These are phyloP conservation scores for Ceratobasidium sp. DNA, from an alignment of 1,284 basidiomycete genomes.

Conservation along the genomic window DNA sequence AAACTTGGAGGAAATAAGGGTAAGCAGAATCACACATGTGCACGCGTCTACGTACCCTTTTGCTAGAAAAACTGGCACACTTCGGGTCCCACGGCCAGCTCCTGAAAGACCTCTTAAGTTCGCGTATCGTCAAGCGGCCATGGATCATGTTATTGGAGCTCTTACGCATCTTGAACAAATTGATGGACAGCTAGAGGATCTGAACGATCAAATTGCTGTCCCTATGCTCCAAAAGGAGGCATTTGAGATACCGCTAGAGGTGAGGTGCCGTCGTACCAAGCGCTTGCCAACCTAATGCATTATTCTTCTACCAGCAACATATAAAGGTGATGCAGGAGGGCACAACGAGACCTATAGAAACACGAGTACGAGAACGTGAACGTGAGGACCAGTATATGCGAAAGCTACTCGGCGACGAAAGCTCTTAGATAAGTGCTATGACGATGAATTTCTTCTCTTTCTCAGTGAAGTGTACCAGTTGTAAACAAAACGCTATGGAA, in stretches of 20 bases:
- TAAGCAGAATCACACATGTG: not conserved
- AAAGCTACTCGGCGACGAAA: not conserved
- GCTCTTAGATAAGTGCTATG: too few relatives aligned
- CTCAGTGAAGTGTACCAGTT: too few relatives aligned
- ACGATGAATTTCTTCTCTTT: too few relatives aligned
- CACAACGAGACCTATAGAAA: not conserved
- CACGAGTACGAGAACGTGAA: not conserved
- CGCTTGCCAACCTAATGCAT: not conserved
- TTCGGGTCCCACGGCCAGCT: slow-evolving; percentile 31
- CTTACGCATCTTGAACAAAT: slow-evolving; percentile 37
- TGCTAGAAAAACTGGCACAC: slow-evolving; percentile 12
- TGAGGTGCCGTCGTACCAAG: not conserved
- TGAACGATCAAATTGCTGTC: slow-evolving; percentile 23
- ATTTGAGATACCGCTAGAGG: slow-evolving; percentile 41
- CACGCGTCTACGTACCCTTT: not conserved
- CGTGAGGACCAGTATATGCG: not conserved
- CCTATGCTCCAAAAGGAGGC: slow-evolving; percentile 29
- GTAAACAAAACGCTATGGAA: too few relatives aligned
- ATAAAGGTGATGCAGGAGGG: not conserved
- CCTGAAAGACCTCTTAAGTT: slow-evolving; percentile 18
- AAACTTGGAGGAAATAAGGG: slow-evolving; percentile 44
- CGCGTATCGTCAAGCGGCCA: slow-evolving; percentile 39
- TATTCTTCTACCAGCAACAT: not conserved
- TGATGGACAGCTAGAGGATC: slow-evolving; percentile 33
- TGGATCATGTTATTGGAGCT: slow-evolving; percentile 29